Base-by-base conservation (phyloP, 441 rosid species). In the Populus tomentosa region DNA sequence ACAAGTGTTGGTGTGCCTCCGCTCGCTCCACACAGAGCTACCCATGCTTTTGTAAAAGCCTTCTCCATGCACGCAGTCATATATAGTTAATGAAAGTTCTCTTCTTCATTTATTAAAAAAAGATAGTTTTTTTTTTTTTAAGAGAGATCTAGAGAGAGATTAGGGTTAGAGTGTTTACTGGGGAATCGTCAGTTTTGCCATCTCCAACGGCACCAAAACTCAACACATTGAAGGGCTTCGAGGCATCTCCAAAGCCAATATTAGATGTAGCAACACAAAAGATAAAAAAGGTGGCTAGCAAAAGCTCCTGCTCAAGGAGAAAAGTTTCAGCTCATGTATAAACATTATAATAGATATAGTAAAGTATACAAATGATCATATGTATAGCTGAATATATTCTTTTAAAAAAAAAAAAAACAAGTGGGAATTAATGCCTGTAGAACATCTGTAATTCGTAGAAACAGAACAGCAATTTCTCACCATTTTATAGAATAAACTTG, bases 41-140 rank as follows among this genome's bases (percentile, higher is more conserved):
- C 61, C 86, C 88, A 83, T 59, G 89, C 88, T 32, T 78, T 78
- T n/a, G 14, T 4, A 46, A 87, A 87, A 1, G 83, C 89, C 88
- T 78, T 73, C 14, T 21, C 11, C 24, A 62, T 62, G 24, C 66
- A 67, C 2, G 16, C 16, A 28, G 42, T 7, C 70, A 32, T 26
- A 26, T 26, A 26, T 18, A 46, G 53, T 46, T 46, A 46, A 13
- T 46, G 53, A 1, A 46, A 46, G 53, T 13, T 46, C 53, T 46
- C 53, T 46, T 46, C 53, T 46, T 11, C 16, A 46, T 46, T 11
- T 67, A 65, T 4, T 7, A 21, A 3, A 10, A n/a, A n/a, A 10
- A 24, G 1, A 3, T n/a, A 2, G 11, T 7, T 20, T 64, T 10
- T 11, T 42, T 13, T 46, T 3, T 46, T 62, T 62, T 21, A 2